These are phyloP conservation scores for Seiridium unicorne DNA, from an alignment of 2,329 filamentous ascomycete genomes.

Conservation along the genomic window DNA sequence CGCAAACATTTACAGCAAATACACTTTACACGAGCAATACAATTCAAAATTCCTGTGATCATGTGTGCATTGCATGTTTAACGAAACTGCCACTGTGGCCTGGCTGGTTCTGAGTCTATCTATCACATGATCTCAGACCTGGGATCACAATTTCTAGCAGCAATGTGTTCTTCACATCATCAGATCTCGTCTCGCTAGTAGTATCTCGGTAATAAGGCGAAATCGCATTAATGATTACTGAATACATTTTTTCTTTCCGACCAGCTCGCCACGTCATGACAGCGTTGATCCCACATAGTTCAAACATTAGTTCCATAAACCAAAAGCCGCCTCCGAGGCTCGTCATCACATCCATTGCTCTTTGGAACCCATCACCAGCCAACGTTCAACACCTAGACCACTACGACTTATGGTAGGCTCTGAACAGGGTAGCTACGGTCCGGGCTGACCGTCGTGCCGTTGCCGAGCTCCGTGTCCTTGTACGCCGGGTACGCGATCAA, in stretches of 20 bases:
- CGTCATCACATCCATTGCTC: neutral
- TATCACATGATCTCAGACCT: too few relatives aligned
- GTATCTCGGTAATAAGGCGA: too few relatives aligned
- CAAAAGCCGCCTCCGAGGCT: neutral
- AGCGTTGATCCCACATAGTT: neutral
- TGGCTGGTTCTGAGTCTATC: too few relatives aligned
- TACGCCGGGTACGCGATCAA: constrained; percentile 53
- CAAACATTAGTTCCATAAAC: neutral
- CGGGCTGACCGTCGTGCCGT: constrained; percentile 45
- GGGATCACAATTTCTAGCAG: too few relatives aligned
- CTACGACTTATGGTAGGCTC: neutral
- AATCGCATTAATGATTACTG: neutral
- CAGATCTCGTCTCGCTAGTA: too few relatives aligned
- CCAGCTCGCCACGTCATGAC: neutral
- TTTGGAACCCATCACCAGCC: neutral
- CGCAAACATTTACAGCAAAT: neutral
- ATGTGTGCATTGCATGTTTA: too few relatives aligned
- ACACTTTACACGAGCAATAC: neutral
- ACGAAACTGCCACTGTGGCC: too few relatives aligned
- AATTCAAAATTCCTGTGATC: too few relatives aligned
- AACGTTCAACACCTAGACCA: neutral
- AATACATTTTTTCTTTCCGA: neutral
- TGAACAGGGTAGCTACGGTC: constrained; percentile 34
- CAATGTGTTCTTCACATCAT: too few relatives aligned
- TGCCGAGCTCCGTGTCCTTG: constrained; percentile 46